Conservation (phyloP, 2,329 filamentous ascomycete genomes). For the Zasmidium cellare region DNA sequence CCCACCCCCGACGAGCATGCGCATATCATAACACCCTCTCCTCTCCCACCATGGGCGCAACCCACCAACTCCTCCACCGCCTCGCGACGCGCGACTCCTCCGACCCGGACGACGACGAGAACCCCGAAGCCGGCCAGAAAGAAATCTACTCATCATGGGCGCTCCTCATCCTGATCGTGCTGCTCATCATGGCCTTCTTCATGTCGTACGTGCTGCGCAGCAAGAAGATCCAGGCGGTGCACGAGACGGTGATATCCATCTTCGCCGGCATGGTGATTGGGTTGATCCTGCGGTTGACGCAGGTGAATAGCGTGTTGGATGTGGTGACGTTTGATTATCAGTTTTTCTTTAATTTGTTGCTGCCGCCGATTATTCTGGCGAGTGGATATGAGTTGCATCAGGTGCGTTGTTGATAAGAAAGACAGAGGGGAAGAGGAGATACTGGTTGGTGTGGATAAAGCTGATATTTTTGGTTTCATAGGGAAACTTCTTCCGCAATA, state of each 20-base stretch:
- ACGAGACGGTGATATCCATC: constrained; percentile 97
- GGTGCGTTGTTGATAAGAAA: constrained; percentile 42
- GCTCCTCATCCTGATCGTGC: constrained; percentile 91
- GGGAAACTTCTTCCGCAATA: constrained; percentile 98
- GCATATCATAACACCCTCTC: background rate
- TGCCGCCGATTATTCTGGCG: constrained; percentile 96
- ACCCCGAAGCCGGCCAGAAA: constrained; percentile 81
- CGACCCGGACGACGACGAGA: constrained; percentile 53
- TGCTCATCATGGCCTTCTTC: constrained; percentile 92
- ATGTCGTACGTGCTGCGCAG: constrained; percentile 96
- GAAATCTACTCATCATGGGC: constrained; percentile 97
- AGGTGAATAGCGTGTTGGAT: constrained; percentile 80
- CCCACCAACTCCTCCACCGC: constrained; percentile 18
- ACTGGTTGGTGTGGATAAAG: background rate
- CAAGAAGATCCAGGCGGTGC: constrained; percentile 94
- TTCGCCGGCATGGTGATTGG: constrained; percentile 98
- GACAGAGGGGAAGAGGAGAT: background rate
- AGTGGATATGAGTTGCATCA: constrained; percentile 98
- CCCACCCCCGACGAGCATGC: background rate
- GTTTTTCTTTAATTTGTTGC: constrained; percentile 98
- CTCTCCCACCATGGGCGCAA: constrained; percentile 29
- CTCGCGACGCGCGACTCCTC: constrained; percentile 44
- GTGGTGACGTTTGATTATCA: constrained; percentile 97
- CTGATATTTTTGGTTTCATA: constrained; percentile 27
- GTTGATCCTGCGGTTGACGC: constrained; percentile 78